Percentiles rank a stretch among this genome's conserved stretches.
Evolutionary conservation across 352 stramenopile species (phyloP).

Genomic region (Pythium monospermum): DNA sequence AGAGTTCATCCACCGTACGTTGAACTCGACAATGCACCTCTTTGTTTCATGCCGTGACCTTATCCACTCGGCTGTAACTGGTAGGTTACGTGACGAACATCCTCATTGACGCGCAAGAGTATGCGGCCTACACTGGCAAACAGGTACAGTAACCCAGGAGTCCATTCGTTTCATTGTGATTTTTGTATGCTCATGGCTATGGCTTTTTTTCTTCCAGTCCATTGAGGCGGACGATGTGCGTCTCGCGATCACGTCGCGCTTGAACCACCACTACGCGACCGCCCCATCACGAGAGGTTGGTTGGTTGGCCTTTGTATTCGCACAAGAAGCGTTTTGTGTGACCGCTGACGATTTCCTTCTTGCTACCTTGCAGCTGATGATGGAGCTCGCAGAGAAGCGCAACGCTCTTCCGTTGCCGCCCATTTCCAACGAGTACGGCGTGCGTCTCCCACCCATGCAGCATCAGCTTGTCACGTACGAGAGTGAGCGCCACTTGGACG

Average conservation of each 20-base stretch:
- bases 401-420: slow-evolving; percentile 70
- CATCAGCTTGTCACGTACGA: slow-evolving; percentile 71
- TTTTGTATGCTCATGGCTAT: slow-evolving; percentile 2
- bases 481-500: slow-evolving; percentile 42
- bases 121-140: slow-evolving; percentile 74
- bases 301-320: too few relatives aligned
- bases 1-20: slow-evolving; percentile 80
- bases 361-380: slow-evolving; percentile 46
- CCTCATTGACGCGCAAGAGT: slow-evolving; percentile 82
- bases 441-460: slow-evolving; percentile 63
- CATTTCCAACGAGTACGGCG: slow-evolving; percentile 82
- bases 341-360: too few relatives aligned
- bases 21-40: background rate
- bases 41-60: background rate
- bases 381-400: slow-evolving; percentile 82
- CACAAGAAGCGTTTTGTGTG: too few relatives aligned
- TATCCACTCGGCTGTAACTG: background rate
- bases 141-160: slow-evolving; percentile 23
- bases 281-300: slow-evolving; percentile 64
- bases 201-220: slow-evolving; percentile 22
- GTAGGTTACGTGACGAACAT: slow-evolving; percentile 79
- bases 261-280: slow-evolving; percentile 79
- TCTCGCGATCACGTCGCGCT: slow-evolving; percentile 63
- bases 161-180: background rate
- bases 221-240: slow-evolving; percentile 76